phyloP scores from a whole-genome alignment of 768 basidiomycete species.

The Tricholoma saponaceum region DNA sequence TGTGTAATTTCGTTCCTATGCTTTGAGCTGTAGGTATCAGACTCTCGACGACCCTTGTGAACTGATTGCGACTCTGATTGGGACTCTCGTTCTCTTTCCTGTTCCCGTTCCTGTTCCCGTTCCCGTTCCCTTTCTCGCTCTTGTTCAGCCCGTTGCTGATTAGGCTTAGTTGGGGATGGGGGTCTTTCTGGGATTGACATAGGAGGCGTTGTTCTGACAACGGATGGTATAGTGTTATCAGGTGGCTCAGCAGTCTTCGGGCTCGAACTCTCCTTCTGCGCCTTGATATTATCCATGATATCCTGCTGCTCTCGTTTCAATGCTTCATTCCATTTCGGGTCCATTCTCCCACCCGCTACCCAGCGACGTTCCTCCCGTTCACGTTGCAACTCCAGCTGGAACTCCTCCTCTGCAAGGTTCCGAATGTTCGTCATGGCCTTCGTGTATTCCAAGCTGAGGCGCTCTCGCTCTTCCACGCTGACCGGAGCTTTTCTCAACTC shows the following conservation, averaged over 20 bases:
- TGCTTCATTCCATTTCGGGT: constrained; percentile 24
- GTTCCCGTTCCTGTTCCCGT: constrained; percentile 3
- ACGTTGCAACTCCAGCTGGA: constrained; percentile 35
- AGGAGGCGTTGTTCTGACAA: neutral
- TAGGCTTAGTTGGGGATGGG: neutral
- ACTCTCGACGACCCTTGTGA: constrained; percentile 16
- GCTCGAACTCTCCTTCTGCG: constrained; percentile 9
- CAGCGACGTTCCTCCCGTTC: constrained; percentile 50
- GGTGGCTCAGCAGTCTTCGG: constrained; percentile 5
- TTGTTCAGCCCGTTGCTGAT: constrained; percentile 2
- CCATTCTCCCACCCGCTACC: constrained; percentile 34
- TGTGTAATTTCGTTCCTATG: constrained; percentile 13
- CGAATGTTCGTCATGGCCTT: constrained; percentile 41
- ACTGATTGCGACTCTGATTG: constrained; percentile 10
- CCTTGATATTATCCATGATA: constrained; percentile 43
- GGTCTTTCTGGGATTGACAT: neutral
- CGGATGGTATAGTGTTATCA: neutral
- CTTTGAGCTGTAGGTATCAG: constrained; percentile 17
- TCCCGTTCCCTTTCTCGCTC: constrained; percentile 10
- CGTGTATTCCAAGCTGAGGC: constrained; percentile 34
- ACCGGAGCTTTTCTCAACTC: constrained; percentile 44
- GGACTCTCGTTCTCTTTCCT: constrained; percentile 1
- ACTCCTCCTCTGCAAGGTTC: constrained; percentile 42
- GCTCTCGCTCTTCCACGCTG: constrained; percentile 25
- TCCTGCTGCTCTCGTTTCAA: constrained; percentile 34